Percentiles rank a stretch among this genome's conserved stretches.
These are phyloP conservation scores for Mycena vitilis DNA, from an alignment of 768 basidiomycete genomes.

Conservation along the genomic window DNA sequence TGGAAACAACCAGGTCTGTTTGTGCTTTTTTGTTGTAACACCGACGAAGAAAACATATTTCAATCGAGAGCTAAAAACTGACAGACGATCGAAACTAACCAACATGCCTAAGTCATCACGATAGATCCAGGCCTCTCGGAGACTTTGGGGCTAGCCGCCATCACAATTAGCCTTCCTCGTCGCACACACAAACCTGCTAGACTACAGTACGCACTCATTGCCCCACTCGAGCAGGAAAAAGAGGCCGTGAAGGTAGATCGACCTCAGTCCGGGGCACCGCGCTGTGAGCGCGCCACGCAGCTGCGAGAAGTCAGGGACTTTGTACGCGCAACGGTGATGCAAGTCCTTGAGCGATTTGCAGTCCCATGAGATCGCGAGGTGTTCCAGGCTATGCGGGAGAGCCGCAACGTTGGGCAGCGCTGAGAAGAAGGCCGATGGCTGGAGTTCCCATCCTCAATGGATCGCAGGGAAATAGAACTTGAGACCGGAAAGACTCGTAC, in stretches of 20 bases:
- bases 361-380: neutral
- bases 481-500: neutral
- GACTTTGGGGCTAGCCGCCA: no score
- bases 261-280: slow-evolving; percentile 6
- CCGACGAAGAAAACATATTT: no score
- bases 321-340: neutral
- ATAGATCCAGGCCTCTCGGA: no score
- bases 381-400: neutral
- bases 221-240: slow-evolving; percentile 3
- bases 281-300: slow-evolving; percentile 13
- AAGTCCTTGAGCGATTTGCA: neutral
- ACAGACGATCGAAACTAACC: no score
- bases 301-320: slow-evolving; percentile 7
- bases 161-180: no score
- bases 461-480: neutral
- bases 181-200: no score
- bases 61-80: no score
- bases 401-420: neutral
- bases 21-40: no score
- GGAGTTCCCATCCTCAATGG: neutral
- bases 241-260: slow-evolving; percentile 4
- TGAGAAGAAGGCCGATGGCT: neutral
- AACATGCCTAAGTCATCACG: no score
- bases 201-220: neutral
- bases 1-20: no score